phyloP scores from a whole-genome alignment of 352 stramenopile species.

The Thalassiosira ordinaria region DNA sequence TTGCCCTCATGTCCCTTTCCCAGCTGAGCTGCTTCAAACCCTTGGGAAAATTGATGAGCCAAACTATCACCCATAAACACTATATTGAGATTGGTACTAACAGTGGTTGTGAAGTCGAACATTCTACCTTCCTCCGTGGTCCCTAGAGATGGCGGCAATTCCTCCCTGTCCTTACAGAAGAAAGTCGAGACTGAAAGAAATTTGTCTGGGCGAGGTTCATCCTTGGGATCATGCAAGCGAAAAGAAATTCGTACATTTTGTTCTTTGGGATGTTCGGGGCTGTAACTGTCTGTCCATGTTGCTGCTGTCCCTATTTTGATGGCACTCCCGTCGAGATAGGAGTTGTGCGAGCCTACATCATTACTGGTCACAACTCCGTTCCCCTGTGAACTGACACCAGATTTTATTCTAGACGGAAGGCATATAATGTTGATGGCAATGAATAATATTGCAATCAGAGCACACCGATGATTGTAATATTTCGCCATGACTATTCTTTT shows the following conservation, averaged over 20 bases:
- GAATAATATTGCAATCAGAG: not conserved
- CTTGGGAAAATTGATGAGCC: constrained; percentile 53
- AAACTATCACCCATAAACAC: constrained; percentile 61
- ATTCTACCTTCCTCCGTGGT: constrained; percentile 4
- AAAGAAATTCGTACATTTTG: not conserved
- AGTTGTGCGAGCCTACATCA: no score
- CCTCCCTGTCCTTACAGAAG: not conserved
- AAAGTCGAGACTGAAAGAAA: not conserved
- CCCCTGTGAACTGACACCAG: not conserved
- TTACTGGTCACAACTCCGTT: no score
- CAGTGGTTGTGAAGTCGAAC: constrained; percentile 48
- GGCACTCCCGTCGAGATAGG: not conserved
- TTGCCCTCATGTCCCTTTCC: not conserved
- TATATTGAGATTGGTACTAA: constrained; percentile 58
- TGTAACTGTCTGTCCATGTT: not conserved
- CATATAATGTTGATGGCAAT: constrained; percentile 3
- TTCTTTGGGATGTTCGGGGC: not conserved
- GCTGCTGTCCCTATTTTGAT: not conserved
- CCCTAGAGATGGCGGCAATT: not conserved
- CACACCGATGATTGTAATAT: not conserved
- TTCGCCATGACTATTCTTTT: no score
- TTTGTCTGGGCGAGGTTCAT: not conserved
- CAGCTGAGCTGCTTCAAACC: constrained; percentile 35
- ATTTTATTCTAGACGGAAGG: not conserved
- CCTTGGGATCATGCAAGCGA: not conserved